These are phyloP conservation scores for Metarhizium brunneum DNA, from an alignment of 2,329 filamentous ascomycete species.

Conservation along the genomic window DNA sequence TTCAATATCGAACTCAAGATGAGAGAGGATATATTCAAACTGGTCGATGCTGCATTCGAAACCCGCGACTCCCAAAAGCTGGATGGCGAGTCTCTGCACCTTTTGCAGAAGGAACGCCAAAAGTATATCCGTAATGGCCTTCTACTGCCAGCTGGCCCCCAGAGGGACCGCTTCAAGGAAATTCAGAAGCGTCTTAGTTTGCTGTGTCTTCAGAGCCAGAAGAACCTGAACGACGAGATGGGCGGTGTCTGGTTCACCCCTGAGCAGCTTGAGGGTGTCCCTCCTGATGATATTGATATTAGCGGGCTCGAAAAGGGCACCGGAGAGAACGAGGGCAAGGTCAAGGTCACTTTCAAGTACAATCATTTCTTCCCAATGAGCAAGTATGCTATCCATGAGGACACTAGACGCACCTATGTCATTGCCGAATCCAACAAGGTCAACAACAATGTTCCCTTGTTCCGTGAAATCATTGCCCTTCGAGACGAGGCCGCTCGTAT, in stretches of 20 bases:
- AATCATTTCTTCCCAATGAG: conserved; percentile 69
- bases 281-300: conserved; percentile 57
- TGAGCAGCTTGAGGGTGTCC: conserved; percentile 66
- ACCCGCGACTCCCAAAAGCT: conserved; percentile 42
- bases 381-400: conserved; percentile 65
- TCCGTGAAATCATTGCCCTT: conserved; percentile 64
- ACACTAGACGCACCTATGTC: conserved; percentile 48
- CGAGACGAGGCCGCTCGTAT: conserved; percentile 71
- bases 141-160: conserved; percentile 56
- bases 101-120: conserved; percentile 71
- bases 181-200: conserved; percentile 74
- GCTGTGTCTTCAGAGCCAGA: conserved; percentile 66
- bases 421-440: conserved; percentile 27
- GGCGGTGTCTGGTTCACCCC: conserved; percentile 71
- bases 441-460: conserved; percentile 62
- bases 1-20: conserved; percentile 71
- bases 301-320: conserved; percentile 61
- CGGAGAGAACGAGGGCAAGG: conserved; percentile 61
- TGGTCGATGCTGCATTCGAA: conserved; percentile 50
- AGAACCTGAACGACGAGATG: conserved; percentile 75
- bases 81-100: conserved; percentile 59
- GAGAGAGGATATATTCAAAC: conserved; percentile 70
- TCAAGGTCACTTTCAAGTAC: conserved; percentile 75
- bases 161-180: conserved; percentile 75
- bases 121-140: conserved; percentile 70